Evolutionary conservation across 768 basidiomycete genomes (phyloP).

Genomic region (Cantharellus anzutake): DNA sequence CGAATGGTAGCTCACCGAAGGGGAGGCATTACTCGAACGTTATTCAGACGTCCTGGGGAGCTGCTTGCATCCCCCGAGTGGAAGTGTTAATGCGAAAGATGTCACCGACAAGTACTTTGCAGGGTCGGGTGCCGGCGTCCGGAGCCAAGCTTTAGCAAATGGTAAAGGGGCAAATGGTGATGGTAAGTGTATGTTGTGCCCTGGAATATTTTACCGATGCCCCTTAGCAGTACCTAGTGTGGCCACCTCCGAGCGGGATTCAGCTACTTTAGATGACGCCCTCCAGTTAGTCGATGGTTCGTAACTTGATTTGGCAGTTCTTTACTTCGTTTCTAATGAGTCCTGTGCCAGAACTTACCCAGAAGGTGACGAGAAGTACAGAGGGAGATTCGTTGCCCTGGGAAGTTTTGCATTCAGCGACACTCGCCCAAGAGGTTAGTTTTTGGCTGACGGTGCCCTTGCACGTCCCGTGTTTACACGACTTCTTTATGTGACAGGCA

Average conservation of each 20-base stretch:
- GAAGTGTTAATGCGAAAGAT: background rate
- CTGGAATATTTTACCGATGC: conserved; percentile 18
- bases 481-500: conserved; percentile 27
- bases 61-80: background rate
- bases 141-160: background rate
- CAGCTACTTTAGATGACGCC: conserved; percentile 29
- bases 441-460: background rate
- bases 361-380: conserved; percentile 29
- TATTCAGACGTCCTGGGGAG: conserved; percentile 4
- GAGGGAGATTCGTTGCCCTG: conserved; percentile 24
- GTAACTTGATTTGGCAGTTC: background rate
- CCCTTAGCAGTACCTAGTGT: conserved; percentile 2
- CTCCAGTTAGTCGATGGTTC: conserved; percentile 43
- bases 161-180: background rate
- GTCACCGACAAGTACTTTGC: background rate
- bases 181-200: background rate
- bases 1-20: conserved; percentile 5
- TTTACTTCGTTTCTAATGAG: background rate
- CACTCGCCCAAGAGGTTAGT: conserved; percentile 52
- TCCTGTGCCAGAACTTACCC: conserved; percentile 29
- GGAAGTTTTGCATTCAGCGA: conserved; percentile 52
- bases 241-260: no score
- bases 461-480: background rate
- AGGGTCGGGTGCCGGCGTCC: conserved; percentile 6
- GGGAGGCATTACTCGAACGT: conserved; percentile 5